Conservation (phyloP, 305 asterid genomes). For the Fraxinus floribunda region DNA sequence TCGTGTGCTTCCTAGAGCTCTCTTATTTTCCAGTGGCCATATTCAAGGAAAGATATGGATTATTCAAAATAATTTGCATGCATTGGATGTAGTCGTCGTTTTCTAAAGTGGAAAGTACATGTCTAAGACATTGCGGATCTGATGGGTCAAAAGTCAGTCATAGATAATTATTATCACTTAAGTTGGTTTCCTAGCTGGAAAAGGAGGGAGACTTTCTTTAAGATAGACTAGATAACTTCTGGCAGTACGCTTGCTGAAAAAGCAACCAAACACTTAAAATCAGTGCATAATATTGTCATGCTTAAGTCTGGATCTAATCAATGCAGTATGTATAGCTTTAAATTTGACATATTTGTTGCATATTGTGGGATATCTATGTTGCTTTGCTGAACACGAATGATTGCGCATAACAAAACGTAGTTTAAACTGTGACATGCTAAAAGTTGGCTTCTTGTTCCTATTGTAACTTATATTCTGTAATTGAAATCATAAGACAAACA, state of each 20-base stretch:
- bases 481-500: not conserved
- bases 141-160: not conserved
- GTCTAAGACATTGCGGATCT: not conserved
- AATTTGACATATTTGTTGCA: not conserved
- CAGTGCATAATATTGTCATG: not conserved
- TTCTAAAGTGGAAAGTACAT: not conserved
- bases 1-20: not conserved
- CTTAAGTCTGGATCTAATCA: not conserved
- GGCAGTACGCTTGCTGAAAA: not conserved
- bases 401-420: not conserved
- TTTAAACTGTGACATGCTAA: not conserved
- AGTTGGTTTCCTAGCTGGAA: not conserved
- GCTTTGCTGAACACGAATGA: not conserved
- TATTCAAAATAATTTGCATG: not conserved
- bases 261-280: not conserved
- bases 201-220: not conserved
- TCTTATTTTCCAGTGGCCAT: not conserved
- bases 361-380: not conserved
- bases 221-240: not conserved
- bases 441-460: not conserved
- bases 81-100: not conserved
- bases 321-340: not conserved
- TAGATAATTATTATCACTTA: not conserved
- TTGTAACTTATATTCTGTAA: not conserved
- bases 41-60: not conserved